Conservation (phyloP, 2,329 filamentous ascomycete species). For the Albifimbria verrucaria region DNA sequence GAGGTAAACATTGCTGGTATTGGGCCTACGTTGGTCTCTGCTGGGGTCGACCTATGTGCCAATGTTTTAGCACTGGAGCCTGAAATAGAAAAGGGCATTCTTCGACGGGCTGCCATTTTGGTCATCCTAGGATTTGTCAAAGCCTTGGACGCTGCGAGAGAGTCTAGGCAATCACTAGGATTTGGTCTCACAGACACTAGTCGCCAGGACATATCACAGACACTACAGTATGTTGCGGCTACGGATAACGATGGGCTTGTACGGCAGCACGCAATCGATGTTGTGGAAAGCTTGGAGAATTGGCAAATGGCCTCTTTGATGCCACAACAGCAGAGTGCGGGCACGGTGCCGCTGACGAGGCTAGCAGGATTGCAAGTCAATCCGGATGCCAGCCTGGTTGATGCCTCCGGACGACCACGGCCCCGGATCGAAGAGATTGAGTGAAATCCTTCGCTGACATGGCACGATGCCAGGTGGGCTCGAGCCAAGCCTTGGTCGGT, state of each 20-base stretch:
- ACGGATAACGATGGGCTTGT: conserved; percentile 69
- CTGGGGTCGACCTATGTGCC: conserved; percentile 60
- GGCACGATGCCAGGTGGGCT: conserved; percentile 15
- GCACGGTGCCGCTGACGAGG: conserved; percentile 22
- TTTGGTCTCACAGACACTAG: conserved; percentile 55
- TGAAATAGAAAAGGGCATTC: conserved; percentile 57
- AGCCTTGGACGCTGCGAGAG: conserved; percentile 53
- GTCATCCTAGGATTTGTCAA: conserved; percentile 59
- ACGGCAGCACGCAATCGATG: conserved; percentile 61
- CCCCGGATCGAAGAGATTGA: conserved; percentile 61
- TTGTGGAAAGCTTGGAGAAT: conserved; percentile 63
- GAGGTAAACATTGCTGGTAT: conserved; percentile 59
- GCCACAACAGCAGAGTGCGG: conserved; percentile 25
- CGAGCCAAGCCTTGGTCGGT: not conserved
- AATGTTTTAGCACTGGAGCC: conserved; percentile 61
- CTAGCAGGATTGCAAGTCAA: conserved; percentile 37
- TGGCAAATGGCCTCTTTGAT: conserved; percentile 55
- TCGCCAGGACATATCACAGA: conserved; percentile 58
- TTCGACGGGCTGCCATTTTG: conserved; percentile 64
- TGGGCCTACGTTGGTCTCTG: conserved; percentile 48
- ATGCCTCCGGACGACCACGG: conserved; percentile 23
- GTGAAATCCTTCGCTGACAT: conserved; percentile 25
- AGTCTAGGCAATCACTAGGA: conserved; percentile 41
- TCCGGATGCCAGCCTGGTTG: conserved; percentile 19
- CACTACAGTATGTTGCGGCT: conserved; percentile 59